Evolutionary conservation across 495 filamentous ascomycete species (phyloP).

Genomic region (Cairneyella variabilis): DNA sequence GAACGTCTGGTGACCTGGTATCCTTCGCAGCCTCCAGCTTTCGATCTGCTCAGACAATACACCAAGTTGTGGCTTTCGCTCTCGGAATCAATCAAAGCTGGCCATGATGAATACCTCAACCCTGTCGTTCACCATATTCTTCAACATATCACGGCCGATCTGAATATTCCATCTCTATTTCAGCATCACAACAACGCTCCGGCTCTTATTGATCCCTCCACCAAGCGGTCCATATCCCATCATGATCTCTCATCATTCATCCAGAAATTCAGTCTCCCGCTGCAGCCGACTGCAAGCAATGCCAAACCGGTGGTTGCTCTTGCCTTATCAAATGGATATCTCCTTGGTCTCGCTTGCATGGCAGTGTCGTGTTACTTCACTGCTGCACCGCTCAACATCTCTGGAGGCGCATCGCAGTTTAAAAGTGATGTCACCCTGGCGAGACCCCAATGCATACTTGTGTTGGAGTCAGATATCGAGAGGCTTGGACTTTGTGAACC

Average conservation of each 20-base stretch:
- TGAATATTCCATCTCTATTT: not conserved
- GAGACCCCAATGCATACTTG: not conserved
- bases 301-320: slow-evolving; percentile 32
- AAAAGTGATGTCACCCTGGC: not conserved
- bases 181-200: not conserved
- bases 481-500: not conserved
- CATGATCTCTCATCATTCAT: not conserved
- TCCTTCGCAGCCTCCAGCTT: not conserved
- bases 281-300: not conserved
- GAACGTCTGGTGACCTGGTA: not conserved
- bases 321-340: slow-evolving; percentile 32
- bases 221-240: not conserved
- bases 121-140: too few species aligned
- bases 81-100: not conserved
- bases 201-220: not conserved
- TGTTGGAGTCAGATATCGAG: slow-evolving; percentile 1
- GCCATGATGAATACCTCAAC: not conserved
- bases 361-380: slow-evolving; percentile 31
- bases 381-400: slow-evolving; percentile 29
- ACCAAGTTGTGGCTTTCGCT: not conserved
- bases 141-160: too few species aligned
- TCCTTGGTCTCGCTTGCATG: slow-evolving; percentile 29
- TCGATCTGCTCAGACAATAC: not conserved
- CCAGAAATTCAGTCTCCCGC: not conserved
- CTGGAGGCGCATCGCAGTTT: slow-evolving; percentile 1